Evolutionary conservation across 2,329 filamentous ascomycete genomes (phyloP).

Genomic region (Colletotrichum lupini): DNA sequence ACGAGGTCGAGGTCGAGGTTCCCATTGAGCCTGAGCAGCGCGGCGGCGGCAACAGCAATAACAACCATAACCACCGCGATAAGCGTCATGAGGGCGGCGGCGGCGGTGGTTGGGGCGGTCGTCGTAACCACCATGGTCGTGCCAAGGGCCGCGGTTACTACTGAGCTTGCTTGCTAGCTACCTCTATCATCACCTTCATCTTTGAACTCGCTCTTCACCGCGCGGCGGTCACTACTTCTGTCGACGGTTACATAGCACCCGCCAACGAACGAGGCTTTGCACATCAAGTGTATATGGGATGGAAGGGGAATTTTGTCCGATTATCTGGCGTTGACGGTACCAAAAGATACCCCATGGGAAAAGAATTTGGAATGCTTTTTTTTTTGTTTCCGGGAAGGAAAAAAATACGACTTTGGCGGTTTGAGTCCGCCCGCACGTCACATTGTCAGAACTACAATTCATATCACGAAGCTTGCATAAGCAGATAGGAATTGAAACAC

Average conservation of each 20-base stretch:
- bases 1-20: slow-evolving; percentile 82
- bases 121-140: slow-evolving; percentile 16
- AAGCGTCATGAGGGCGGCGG: slow-evolving; percentile 22
- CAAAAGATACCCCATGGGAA: slow-evolving; percentile 29
- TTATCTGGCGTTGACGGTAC: slow-evolving; percentile 26
- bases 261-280: background rate
- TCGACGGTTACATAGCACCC: background rate
- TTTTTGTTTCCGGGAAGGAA: background rate
- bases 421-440: background rate
- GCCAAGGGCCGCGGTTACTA: slow-evolving; percentile 29
- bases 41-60: slow-evolving; percentile 4
- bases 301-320: slow-evolving; percentile 12
- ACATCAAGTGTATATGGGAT: background rate
- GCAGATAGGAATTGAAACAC: background rate
- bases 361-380: slow-evolving; percentile 11
- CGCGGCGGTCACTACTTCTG: background rate
- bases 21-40: slow-evolving; percentile 49
- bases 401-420: background rate
- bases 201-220: background rate
- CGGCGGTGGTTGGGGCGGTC: slow-evolving; percentile 5
- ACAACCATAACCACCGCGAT: slow-evolving; percentile 11
- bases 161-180: background rate
- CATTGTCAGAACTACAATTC: background rate
- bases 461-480: background rate
- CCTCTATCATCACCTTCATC: background rate